Conservation (phyloP, 73 alveolate species). For the Diophrys appendiculata region DNA sequence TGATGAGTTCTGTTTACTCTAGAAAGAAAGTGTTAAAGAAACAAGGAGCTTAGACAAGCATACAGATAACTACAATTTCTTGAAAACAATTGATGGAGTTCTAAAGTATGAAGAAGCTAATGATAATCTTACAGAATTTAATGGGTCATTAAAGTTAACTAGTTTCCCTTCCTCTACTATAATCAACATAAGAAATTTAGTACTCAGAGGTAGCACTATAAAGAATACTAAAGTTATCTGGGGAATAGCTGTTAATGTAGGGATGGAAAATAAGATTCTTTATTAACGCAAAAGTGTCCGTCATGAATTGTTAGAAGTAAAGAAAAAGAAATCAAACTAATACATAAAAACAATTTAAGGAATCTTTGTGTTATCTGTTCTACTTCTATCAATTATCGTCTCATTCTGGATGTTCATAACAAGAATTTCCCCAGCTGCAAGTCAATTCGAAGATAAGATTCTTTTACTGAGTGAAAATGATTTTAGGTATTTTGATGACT, state of each 20-base stretch:
- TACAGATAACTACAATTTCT: conserved; percentile 45
- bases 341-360: neutral
- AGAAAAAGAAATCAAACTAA: neutral
- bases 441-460: neutral
- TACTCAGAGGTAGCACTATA: conserved; percentile 39
- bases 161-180: conserved; percentile 79
- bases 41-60: conserved; percentile 45
- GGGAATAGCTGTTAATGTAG: conserved; percentile 58
- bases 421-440: neutral
- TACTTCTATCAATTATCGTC: neutral
- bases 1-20: conserved; percentile 11
- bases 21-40: conserved; percentile 42
- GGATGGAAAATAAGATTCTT: conserved; percentile 41
- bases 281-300: neutral
- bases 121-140: conserved; percentile 68
- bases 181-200: conserved; percentile 56
- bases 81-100: conserved; percentile 74
- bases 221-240: conserved; percentile 24
- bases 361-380: no score
- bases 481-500: neutral
- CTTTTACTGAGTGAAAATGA: neutral
- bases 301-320: neutral
- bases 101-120: conserved; percentile 85
- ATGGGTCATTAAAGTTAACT: conserved; percentile 81
- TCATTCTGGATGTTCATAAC: neutral